phyloP scores from a whole-genome alignment of 106 monocot species.

The Gastrodia elata region DNA sequence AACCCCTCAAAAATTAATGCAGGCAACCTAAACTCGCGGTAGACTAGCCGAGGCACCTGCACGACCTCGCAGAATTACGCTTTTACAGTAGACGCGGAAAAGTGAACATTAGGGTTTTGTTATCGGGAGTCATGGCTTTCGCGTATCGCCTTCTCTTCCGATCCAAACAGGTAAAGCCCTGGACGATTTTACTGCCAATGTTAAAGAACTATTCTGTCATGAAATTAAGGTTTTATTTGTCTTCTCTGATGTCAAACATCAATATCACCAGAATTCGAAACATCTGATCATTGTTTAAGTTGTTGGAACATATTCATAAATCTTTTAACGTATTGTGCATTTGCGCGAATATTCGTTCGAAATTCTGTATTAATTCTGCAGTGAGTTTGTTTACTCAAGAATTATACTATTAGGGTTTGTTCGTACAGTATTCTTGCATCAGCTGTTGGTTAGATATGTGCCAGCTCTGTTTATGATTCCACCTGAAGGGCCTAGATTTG shows the following conservation, averaged over 20 bases:
- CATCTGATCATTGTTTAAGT: neutral
- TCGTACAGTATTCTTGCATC: neutral
- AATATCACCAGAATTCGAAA: neutral
- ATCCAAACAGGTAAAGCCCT: neutral
- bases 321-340: neutral
- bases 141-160: neutral
- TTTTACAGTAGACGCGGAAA: too few species aligned
- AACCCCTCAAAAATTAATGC: too few species aligned
- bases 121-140: conserved; percentile 1
- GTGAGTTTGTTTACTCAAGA: neutral
- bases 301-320: neutral
- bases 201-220: neutral
- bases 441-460: neutral
- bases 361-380: neutral
- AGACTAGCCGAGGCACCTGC: too few species aligned
- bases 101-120: too few species aligned
- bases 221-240: neutral
- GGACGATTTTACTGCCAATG: neutral
- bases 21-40: too few species aligned
- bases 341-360: neutral
- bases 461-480: too few species aligned
- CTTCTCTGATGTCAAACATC: neutral
- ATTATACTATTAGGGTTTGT: neutral
- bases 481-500: neutral
- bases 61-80: too few species aligned